Base-by-base conservation (phyloP, 805 yeast genomes). In the Ogataea zsoltii region DNA sequence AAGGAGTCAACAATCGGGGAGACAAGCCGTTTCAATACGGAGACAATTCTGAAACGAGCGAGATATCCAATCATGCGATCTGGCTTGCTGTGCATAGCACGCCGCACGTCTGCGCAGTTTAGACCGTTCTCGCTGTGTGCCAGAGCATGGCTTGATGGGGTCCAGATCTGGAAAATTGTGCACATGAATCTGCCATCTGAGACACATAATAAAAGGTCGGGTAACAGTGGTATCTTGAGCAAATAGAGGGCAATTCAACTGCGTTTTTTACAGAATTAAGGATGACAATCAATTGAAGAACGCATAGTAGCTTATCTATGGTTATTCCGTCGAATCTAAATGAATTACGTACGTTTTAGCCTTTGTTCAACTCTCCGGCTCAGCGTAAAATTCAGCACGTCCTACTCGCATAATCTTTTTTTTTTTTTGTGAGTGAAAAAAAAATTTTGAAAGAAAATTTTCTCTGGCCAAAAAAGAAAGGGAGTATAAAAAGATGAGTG, bases 321-420 rank as follows among this genome's bases (percentile, higher is more conserved):
- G 9, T 9, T 21, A 21, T 6, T 9, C 25, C 9, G 25, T 6
- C 25, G 9, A 21, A 6, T 9, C 5, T 5, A 9, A 9, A 21
- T 5, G 7, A 21, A 21, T 21, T 21, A 9, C 25, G 25, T 6
- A 6, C 25, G 25, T 6, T 21, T 21, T 21, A 9, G 25, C 9
- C 25, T 21, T 21, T 21, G 25, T 21, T 21, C 25, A 9, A 21
- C 9, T 21, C 7, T 21, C 25, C 5, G 32, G 11, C 7, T 6
- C 40, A 28, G 48, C 46, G 53, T 49, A 49, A 49, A 37, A 36
- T 45, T 43, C 35, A 46, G 49, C 35, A 42, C 49, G 53, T 35
- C n/a, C 28, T 16, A 33, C 28, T 38, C 30, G 35, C 39, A 37
- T 43, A 36, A 38, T 23, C 38, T 19, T 38, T 48, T 46, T 46